Base-by-base conservation (phyloP, 768 basidiomycete genomes). In the Russula sp. region DNA sequence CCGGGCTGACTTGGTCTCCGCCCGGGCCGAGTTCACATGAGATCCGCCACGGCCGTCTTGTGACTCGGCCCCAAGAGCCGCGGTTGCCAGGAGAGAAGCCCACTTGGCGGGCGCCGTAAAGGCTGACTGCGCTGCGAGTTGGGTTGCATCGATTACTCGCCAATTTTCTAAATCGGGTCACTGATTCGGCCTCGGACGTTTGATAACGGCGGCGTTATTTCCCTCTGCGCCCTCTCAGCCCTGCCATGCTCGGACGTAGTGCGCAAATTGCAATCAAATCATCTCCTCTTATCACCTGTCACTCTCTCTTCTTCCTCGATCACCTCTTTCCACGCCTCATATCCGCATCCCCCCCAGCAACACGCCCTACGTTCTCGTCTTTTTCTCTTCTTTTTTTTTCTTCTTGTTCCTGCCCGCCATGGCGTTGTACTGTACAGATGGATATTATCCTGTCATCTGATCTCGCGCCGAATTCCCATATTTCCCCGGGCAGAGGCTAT, bases 141-240 rank as follows among this genome's bases (percentile, higher is more conserved):
- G 22, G 6, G 39, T 32, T 52, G 22, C 25, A 39, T 45, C 10
- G 11, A 11, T 50, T 5, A n/a, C n/a, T n/a, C n/a, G n/a, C n/a
- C n/a, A n/a, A n/a, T n/a, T 35, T 41, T 11, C 58, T 35, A 29
- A 25, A 49, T 45, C 34, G 2, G 58, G 48, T 11, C 16, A 60
- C 59, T 60, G 59, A 60, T 60, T 60, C 52, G 59, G 59, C 45
- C 52, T 54, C 35, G 29, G 51, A 54, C 47, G 52, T 54, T 60
- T 55, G 59, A 60, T 60, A 60, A 60, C 59, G 59, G 52, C 45
- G 52, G 35, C 25, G 39, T 25, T 6, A 39, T 14, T 29, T 29
- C 25, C 25, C 25, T 29, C 25, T 29, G 25, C 25, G 25, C 25
- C 25, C 25, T 29, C 25, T 29, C 25, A 29, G 25, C 25, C 25